A percentile compares a stretch with the other conserved stretches of the same genome.
Evolutionary conservation across 495 filamentous ascomycete species (phyloP).

Genomic region (Massariosphaeria phaeospora): DNA sequence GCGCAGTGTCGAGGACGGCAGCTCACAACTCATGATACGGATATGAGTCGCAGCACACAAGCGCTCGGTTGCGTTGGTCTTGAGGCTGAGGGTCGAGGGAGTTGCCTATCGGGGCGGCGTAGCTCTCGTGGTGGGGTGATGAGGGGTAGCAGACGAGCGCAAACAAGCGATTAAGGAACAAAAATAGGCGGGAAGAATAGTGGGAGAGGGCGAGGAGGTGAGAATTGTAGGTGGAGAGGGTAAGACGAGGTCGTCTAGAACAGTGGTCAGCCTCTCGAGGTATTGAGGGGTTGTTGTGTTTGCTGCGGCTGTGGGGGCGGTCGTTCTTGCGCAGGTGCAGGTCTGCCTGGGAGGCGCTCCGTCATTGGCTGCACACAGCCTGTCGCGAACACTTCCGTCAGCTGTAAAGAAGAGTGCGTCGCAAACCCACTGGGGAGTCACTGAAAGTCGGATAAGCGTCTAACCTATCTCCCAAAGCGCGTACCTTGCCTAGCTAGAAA

Average conservation of each 20-base stretch:
- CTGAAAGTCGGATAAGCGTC: too few species aligned
- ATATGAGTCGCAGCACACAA: constrained; percentile 1
- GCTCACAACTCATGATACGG: constrained; percentile 32
- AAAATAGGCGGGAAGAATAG: background rate
- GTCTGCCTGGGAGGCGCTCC: background rate
- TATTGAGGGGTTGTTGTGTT: background rate
- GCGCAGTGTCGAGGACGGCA: background rate
- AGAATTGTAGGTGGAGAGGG: too few species aligned
- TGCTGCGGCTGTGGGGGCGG: constrained; percentile 12
- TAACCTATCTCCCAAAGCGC: too few species aligned
- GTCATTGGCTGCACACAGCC: background rate
- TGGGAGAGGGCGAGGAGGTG: background rate
- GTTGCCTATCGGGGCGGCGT: constrained; percentile 23
- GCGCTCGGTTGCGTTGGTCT: constrained; percentile 14
- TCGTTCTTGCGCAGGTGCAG: background rate
- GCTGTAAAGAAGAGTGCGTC: too few species aligned
- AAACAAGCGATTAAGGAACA: background rate
- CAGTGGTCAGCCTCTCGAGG: background rate
- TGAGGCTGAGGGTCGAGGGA: constrained; percentile 11
- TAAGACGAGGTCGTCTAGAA: background rate
- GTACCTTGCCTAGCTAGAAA: too few species aligned
- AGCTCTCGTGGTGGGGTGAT: constrained; percentile 1
- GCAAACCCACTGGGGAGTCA: too few species aligned
- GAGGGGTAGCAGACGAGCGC: constrained; percentile 3
- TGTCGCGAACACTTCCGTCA: too few species aligned